These are phyloP conservation scores for Lonicera japonica DNA, from an alignment of 129 eudicot genomes.

Conservation along the genomic window DNA sequence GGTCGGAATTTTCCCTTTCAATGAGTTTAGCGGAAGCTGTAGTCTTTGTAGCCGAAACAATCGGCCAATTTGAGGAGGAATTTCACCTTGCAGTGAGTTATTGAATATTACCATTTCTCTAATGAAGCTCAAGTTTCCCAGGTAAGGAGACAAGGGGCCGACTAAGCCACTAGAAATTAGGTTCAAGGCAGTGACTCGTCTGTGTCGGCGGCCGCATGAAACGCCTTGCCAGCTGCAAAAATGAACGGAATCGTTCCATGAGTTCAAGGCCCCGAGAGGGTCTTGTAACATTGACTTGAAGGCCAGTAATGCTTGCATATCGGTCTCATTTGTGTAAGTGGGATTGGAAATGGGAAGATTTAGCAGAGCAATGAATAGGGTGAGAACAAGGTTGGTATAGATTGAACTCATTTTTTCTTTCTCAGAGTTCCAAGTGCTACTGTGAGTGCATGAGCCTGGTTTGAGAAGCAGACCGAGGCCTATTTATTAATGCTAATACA, in stretches of 20 bases:
- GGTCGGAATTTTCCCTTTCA: constrained; percentile 25
- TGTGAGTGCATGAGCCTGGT: no score
- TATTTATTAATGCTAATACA: no score
- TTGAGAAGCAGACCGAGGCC: no score
- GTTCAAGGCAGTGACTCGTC: constrained; percentile 1
- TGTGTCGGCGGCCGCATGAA: constrained; percentile 7
- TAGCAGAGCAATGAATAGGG: no score
- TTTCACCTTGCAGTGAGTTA: neutral
- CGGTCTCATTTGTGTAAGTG: constrained; percentile 7
- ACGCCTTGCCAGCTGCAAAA: constrained; percentile 21
- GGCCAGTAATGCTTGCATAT: constrained; percentile 10
- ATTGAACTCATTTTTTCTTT: no score
- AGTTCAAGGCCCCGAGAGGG: constrained; percentile 4
- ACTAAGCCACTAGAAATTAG: neutral
- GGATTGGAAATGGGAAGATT: no score
- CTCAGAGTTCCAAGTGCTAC: no score
- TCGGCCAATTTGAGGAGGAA: constrained; percentile 15
- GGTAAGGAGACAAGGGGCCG: constrained; percentile 6
- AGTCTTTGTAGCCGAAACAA: neutral
- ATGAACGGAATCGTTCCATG: constrained; percentile 19
- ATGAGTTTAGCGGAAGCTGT: constrained; percentile 18
- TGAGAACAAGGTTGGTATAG: no score
- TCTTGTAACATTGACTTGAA: constrained; percentile 7
- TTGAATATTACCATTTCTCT: neutral
- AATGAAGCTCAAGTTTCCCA: constrained; percentile 19